Evolutionary conservation across 768 basidiomycete genomes (phyloP), one percentile per base, ranked within the genome.

Genomic region (Lentinus tigrinus): DNA sequence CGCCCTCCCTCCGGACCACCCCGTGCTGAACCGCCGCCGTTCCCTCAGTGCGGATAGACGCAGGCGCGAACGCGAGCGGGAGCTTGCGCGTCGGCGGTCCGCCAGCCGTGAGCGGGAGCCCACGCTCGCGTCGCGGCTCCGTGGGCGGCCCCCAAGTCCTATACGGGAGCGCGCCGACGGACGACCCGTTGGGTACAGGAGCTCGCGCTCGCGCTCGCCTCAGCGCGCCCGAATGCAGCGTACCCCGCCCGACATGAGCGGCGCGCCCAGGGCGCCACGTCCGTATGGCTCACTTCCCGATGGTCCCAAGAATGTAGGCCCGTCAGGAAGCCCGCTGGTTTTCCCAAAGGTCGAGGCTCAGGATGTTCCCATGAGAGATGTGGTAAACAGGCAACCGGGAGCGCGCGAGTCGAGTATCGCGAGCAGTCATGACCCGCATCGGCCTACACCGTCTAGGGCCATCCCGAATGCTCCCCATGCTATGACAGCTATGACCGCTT

Each of bases 141-240:
- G 51, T 27, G 39, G 54, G 23, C 47, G 47, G 27, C 60, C 47
- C 9, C 53, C 60, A 5, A n/a, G 31, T 11, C 31, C 17, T 2
- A 57, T 55, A 19, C 50, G 60, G 17, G 60, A 57, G 34, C 60
- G 55, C 39, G 55, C 52, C 31, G 7, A 38, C 3, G 55, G 54
- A 16, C 47, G 21, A n/a, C 51, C 40, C 34, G 28, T 52, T 37
- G 37, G 44, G 6, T 50, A 55, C n/a, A 55, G 60, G 7, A 57
- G 21, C 47, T 56, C 55, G n/a, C 47, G 60, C 44, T 61, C 60
- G 14, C 38, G 55, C 17, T 61, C 60, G 24, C 60, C 60, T 3
- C 28, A 19, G 6, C 54, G 50, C 13, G 42, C 21, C 11, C 53
- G 60, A 2, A 7, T 38, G 11, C 54, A 26, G 3, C 50, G 50